Evolutionary conservation across 345 rosid genomes (phyloP).

Genomic region (Durio zibethinus): DNA sequence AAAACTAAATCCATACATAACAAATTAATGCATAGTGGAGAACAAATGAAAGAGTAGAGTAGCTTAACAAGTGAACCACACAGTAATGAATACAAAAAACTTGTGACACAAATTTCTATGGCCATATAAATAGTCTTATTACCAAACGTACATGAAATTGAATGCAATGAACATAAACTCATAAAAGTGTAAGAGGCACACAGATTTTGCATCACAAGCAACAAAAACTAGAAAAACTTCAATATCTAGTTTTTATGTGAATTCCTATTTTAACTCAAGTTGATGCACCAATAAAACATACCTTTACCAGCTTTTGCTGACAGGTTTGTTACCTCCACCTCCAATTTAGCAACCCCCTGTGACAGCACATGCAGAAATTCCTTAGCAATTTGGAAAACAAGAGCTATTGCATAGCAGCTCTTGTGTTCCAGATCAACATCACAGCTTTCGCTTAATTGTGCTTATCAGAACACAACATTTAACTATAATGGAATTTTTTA

Average conservation of each 20-base stretch:
- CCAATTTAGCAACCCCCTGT: slow-evolving; percentile 83
- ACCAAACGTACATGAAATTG: not conserved
- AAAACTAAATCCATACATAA: not conserved
- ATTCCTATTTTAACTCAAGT: not conserved
- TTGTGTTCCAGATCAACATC: not conserved
- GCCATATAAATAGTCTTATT: not conserved
- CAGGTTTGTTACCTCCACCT: slow-evolving; percentile 97
- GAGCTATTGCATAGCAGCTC: not conserved
- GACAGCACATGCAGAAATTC: slow-evolving; percentile 18
- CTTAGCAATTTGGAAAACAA: not conserved
- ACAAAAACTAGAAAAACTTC: not conserved
- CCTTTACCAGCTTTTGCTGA: slow-evolving; percentile 99
- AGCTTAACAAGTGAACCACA: not conserved
- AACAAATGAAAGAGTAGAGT: not conserved
- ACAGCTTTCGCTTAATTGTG: not conserved
- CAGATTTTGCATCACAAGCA: slow-evolving; percentile 1
- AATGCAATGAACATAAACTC: not conserved
- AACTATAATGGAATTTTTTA: not conserved
- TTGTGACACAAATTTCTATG: not conserved
- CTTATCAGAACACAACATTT: not conserved
- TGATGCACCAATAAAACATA: slow-evolving; percentile 27
- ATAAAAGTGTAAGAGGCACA: not conserved
- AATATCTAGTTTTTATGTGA: not conserved
- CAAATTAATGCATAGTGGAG: not conserved
- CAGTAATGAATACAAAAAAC: not conserved